A percentile compares a stretch with the other conserved stretches of the same genome.
These are phyloP conservation scores for Geranium brycei DNA, from an alignment of 345 rosid genomes.

Conservation along the genomic window DNA sequence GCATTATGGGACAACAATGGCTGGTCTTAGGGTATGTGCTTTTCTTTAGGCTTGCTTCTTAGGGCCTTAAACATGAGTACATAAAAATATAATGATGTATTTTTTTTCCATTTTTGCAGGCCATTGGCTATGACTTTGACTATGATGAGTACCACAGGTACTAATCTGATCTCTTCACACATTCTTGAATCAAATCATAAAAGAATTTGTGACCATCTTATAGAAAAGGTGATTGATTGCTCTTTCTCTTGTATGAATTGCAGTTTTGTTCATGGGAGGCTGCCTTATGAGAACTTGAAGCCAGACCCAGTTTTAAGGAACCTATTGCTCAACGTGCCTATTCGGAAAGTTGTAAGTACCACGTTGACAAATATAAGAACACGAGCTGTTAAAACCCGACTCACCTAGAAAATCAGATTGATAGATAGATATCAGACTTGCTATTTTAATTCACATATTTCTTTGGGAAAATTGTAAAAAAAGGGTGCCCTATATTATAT, in stretches of 20 bases:
- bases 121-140: slow-evolving; percentile 67
- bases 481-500: too few relatives aligned
- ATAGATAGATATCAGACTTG: too few relatives aligned
- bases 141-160: slow-evolving; percentile 71
- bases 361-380: neutral
- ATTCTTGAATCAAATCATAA: neutral
- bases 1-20: slow-evolving; percentile 81
- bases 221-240: neutral
- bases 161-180: neutral
- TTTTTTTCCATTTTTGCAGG: slow-evolving; percentile 29
- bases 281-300: slow-evolving; percentile 69
- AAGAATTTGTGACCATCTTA: neutral
- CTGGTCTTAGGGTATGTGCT: slow-evolving; percentile 65
- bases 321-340: slow-evolving; percentile 53
- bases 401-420: too few relatives aligned
- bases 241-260: neutral
- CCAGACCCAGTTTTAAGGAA: slow-evolving; percentile 65
- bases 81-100: neutral
- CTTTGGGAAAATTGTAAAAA: too few relatives aligned
- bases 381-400: neutral
- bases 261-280: slow-evolving; percentile 65
- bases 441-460: too few relatives aligned
- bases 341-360: slow-evolving; percentile 55
- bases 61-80: neutral
- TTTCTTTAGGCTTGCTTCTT: neutral